Percentiles rank a stretch among this genome's conserved stretches.
These are phyloP conservation scores for Eutrema heterophyllum DNA, from an alignment of 345 rosid species.

Conservation along the genomic window DNA sequence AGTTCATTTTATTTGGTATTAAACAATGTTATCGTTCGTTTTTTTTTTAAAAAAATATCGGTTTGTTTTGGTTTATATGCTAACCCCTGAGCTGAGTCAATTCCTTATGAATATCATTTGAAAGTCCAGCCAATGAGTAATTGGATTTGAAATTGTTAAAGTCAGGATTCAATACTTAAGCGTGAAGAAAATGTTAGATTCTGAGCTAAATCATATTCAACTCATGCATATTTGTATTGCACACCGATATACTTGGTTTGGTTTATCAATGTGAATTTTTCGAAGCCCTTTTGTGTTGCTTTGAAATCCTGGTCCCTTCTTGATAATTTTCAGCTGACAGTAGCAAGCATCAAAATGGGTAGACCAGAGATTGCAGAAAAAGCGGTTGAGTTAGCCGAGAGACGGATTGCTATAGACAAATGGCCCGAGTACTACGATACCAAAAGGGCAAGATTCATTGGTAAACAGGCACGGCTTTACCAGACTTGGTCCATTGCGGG, in stretches of 20 bases:
- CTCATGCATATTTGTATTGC: not conserved
- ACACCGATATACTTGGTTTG: not conserved
- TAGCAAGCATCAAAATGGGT: conserved; percentile 84
- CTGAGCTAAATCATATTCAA: not conserved
- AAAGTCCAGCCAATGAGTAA: too few species aligned
- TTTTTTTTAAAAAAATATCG: too few species aligned
- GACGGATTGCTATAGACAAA: conserved; percentile 57
- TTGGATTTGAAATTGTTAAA: too few species aligned
- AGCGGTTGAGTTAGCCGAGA: conserved; percentile 71
- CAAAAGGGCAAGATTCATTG: conserved; percentile 67
- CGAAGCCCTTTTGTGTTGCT: not conserved
- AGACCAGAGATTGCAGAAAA: conserved; percentile 79
- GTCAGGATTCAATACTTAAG: too few species aligned
- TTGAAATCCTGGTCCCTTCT: not conserved
- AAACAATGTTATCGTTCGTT: too few species aligned
- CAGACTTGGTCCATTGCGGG: conserved; percentile 97
- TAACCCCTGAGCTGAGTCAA: too few species aligned
- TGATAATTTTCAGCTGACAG: conserved; percentile 52
- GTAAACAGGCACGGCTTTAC: conserved; percentile 77
- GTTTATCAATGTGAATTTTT: not conserved
- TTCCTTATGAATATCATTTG: too few species aligned
- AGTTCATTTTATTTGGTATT: too few species aligned
- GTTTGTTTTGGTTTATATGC: too few species aligned
- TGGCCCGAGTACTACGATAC: conserved; percentile 97
- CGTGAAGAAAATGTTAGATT: not conserved